Base-by-base conservation (phyloP, 73 alveolate genomes). In the Paramecium tetraurelia region DNA sequence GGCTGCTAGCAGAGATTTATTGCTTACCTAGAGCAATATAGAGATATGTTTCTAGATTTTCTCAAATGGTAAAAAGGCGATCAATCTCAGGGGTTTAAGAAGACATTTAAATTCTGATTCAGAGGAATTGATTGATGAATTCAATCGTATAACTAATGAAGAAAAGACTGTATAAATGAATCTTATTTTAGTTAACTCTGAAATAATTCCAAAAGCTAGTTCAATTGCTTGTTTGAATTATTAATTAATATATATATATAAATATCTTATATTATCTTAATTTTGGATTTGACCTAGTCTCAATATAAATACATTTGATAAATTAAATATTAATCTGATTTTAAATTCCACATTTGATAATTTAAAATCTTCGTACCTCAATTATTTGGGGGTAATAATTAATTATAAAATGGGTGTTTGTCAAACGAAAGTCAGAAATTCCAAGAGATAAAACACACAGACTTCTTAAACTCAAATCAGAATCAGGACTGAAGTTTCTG, bases 41-140 rank as follows among this genome's bases (percentile, higher is more conserved):
- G 84, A 63, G 46, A 63, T 63, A 63, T 20, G 84, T 0, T 63
- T 63, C 35, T 27, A 27, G 14, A 63, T 63, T 12, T 27, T 63
- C 27, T 63, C 84, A 27, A 63, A 63, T 33, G 27, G 27, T 63
- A 63, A 63, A 33, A 31, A 27, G 29, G 84, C 27, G 14, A 63
- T 63, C 3, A 63, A 40, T 27, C 46, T 63, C 6, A 27, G 84
- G 31, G 48, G 84, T 3, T 33, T 63, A 12, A 27, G 48, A 63
- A 63, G 84, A 63, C 48, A 63, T 63, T 27, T 63, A 33, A 63
- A 63, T 63, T 27, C 84, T 7, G 84, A 63, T 63, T 63, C 84
- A 9, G 50, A 63, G 1, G 84, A 63, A 63, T 27, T 63, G 29
- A 33, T 27, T 27, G 27, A 63, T 12, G 41, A 63, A 63, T 63